Base-by-base conservation (phyloP, 139 green algal genomes). In the Chlorella sp. region DNA sequence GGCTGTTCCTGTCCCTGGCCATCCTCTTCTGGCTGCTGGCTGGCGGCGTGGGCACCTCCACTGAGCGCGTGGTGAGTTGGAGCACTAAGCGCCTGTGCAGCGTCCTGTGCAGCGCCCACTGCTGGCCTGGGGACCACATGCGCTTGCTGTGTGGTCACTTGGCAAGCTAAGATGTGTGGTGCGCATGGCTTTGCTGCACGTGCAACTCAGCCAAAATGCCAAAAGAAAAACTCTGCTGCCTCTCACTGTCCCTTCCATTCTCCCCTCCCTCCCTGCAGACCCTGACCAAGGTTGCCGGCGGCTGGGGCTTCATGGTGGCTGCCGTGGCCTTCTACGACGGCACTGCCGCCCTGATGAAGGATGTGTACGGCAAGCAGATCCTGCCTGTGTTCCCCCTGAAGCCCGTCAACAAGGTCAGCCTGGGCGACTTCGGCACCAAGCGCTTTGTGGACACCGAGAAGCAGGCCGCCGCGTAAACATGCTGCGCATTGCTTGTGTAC, bases 1-100 rank as follows among this genome's bases (percentile, higher is more conserved):
- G 74, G 74, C 74, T 87, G 64, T 87, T 87, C 83, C 26, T 87
- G n/a, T 65, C 74, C 74, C 83, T 87, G 21, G 65, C 83, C 32
- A 17, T 87, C 11, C 64, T 83, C 44, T 83, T 87, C 74, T 87
- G 44, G 47, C 57, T 83, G 63, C 74, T 87, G 57, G 82, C 82
- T 64, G 82, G 72, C 72, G 82, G 82, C 32, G 57, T 65, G 47
- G 20, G 20, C 56, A 34, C 21, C 30, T 6, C 18, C 11, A 21
- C 55, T 15, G 55, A 51, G 28, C 68, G 34, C 34, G 34, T 56
- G 51, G 51, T 60, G 51, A 60, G 51, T 60, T 60, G 51, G 51
- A 9, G 51, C 51, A 60, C 12, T 21, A 9, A 60, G 11, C 15
- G 15, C 15, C 3, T 60, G 51, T 2, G 51, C 51, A 60, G 6